phyloP scores from a whole-genome alignment of 495 filamentous ascomycete species.

The Podospora sp. region DNA sequence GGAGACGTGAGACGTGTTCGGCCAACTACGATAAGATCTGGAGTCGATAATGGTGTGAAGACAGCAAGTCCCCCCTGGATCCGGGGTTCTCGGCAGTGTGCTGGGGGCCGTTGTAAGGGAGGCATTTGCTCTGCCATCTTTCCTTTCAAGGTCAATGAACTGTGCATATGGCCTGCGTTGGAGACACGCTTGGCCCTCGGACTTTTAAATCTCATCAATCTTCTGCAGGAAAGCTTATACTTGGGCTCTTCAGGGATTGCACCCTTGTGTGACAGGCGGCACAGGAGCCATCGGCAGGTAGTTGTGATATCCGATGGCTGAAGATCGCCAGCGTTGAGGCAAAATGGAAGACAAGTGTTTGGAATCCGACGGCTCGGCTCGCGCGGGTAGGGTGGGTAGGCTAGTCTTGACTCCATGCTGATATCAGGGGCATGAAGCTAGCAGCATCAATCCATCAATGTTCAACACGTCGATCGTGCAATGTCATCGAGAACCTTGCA shows the following conservation, averaged over 20 bases:
- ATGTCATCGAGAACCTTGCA: background rate
- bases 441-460: background rate
- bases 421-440: background rate
- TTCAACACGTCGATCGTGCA: background rate
- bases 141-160: background rate
- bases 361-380: conserved; percentile 21
- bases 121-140: conserved; percentile 2
- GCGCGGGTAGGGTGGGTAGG: background rate
- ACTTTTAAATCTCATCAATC: background rate
- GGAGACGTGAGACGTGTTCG: background rate
- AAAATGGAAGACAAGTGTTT: conserved; percentile 6
- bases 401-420: background rate
- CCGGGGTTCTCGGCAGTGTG: background rate
- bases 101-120: background rate
- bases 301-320: conserved; percentile 23
- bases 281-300: conserved; percentile 12
- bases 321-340: conserved; percentile 8
- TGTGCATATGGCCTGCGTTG: background rate
- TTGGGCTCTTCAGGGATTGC: too few relatives aligned
- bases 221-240: background rate
- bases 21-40: background rate
- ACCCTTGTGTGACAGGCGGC: background rate
- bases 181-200: background rate
- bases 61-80: background rate
- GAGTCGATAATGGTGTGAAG: background rate